Evolutionary conservation across 2,329 filamentous ascomycete genomes (phyloP), one percentile per base, ranked within the genome.

Genomic region (Scedosporium aurantiacum): DNA sequence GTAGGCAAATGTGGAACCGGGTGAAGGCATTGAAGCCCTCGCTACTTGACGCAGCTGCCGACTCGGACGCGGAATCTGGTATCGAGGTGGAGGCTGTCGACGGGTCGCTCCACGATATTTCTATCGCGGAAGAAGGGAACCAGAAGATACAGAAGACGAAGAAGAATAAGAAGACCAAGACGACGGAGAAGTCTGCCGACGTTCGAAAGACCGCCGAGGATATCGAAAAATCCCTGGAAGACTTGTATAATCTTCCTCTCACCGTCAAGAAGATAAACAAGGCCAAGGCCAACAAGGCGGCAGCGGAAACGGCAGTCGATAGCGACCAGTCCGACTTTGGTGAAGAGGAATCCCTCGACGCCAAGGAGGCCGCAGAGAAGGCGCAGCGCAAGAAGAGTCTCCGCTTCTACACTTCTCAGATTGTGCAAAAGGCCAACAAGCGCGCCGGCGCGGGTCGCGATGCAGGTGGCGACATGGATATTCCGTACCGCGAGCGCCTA

Each of bases 341-440:
- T 67, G 94, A 99, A 69, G 91, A 96, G 71, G 87, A 90, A 16
- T 77, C 79, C 3, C 82, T 97, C 63, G 90, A 91, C 60, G 85
- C 86, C 10, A 82, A 86, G 64, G 86, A 93, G 63, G 88, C 90
- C 0, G 89, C 89, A 50, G 90, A 96, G 69, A 99, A 99, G 75
- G 89, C 87, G 0, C 83, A 85, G 63, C 89, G 89, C 73, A 96
- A 94, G 80, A 96, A 95, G 79, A 91, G 85, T 65, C 82, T 99
- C 62, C 89, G 91, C 64, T 99, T 99, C 80, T 99, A 99, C 81
- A 97, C 95, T 2, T 96, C 92, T 2, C 94, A 99, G 72, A 94
- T 99, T 66, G 88, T 90, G 28, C 93, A 97, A 72, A 97, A 97
- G 75, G 86, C 90, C 62, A 96, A 91, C 76, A 92, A 90, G 72